Percentiles rank a stretch among this genome's conserved stretches.
These are phyloP conservation scores for Diospyros lotus DNA, from an alignment of 148 eudicot genomes.

Conservation along the genomic window DNA sequence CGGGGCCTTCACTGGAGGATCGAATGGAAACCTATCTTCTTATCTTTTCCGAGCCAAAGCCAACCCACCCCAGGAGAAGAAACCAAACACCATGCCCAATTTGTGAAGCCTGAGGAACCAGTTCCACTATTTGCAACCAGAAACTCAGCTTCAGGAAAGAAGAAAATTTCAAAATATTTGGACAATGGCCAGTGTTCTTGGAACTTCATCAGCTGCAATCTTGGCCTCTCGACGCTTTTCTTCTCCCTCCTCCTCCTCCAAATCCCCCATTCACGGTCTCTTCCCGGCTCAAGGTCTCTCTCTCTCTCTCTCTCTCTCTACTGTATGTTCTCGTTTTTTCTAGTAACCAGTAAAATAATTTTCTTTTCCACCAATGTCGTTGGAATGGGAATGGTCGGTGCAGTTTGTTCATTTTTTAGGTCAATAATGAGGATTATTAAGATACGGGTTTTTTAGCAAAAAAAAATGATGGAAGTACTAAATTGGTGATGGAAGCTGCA, in stretches of 20 bases:
- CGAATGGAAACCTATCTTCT: slow-evolving; percentile 35
- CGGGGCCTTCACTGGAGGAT: no score
- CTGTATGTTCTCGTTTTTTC: not conserved
- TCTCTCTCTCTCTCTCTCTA: not conserved
- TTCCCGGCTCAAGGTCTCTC: slow-evolving; percentile 32
- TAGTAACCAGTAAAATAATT: no score
- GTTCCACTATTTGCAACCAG: no score
- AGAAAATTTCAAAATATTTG: not conserved
- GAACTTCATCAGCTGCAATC: slow-evolving; percentile 42
- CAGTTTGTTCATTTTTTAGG: not conserved
- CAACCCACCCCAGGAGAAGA: not conserved
- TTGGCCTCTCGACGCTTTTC: slow-evolving; percentile 31
- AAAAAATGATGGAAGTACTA: not conserved
- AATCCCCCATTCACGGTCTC: slow-evolving; percentile 19
- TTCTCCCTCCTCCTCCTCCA: slow-evolving; percentile 33
- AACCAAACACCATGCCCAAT: not conserved
- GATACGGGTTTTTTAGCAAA: slow-evolving; percentile 10
- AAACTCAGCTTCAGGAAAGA: not conserved
- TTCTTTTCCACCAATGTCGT: not conserved
- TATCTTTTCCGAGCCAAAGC: slow-evolving; percentile 23
- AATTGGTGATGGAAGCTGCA: not conserved
- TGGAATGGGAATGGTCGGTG: not conserved
- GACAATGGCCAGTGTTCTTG: slow-evolving; percentile 52
- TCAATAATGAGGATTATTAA: not conserved
- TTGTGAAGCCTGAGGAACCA: not conserved